Evolutionary conservation across 1,139 yeast species (phyloP).

Genomic region (Pichia sp.): DNA sequence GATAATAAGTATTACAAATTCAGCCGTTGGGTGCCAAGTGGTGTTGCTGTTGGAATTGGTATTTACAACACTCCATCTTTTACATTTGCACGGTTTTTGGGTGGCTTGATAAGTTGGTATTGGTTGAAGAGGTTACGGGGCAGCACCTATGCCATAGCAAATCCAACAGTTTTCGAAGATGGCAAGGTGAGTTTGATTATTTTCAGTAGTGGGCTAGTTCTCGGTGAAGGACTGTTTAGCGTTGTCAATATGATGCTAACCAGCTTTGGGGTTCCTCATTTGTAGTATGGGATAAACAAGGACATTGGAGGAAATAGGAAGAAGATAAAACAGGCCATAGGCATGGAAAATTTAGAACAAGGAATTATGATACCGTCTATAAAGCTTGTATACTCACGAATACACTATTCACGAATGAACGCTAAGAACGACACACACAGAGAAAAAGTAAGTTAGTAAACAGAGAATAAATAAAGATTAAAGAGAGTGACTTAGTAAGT

Average conservation of each 20-base stretch:
- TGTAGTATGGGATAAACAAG: slow-evolving; percentile 13
- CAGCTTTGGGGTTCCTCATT: slow-evolving; percentile 50
- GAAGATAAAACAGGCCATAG: not conserved
- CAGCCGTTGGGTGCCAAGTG: slow-evolving; percentile 71
- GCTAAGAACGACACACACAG: no score
- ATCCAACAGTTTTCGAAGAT: slow-evolving; percentile 16
- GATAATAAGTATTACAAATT: slow-evolving; percentile 38
- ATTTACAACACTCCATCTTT: slow-evolving; percentile 91
- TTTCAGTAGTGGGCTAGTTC: slow-evolving; percentile 83
- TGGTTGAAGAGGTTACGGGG: slow-evolving; percentile 45
- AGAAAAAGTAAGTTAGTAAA: not conserved
- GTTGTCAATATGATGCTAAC: slow-evolving; percentile 76
- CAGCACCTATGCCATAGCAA: slow-evolving; percentile 14
- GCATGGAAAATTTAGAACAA: not conserved
- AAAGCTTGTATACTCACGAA: not conserved
- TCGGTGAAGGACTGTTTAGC: slow-evolving; percentile 91
- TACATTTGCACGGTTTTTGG: slow-evolving; percentile 86
- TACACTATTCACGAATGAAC: not conserved
- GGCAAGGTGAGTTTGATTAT: slow-evolving; percentile 69
- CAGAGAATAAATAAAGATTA: slow-evolving; percentile 1
- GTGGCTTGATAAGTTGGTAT: slow-evolving; percentile 69
- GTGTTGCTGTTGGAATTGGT: slow-evolving; percentile 96
- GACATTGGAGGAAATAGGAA: not conserved
- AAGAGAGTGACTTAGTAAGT: not conserved
- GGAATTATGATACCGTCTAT: not conserved